These are phyloP conservation scores for Suhomyces panamericanus DNA, from an alignment of 1,139 yeast species.

Conservation along the genomic window DNA sequence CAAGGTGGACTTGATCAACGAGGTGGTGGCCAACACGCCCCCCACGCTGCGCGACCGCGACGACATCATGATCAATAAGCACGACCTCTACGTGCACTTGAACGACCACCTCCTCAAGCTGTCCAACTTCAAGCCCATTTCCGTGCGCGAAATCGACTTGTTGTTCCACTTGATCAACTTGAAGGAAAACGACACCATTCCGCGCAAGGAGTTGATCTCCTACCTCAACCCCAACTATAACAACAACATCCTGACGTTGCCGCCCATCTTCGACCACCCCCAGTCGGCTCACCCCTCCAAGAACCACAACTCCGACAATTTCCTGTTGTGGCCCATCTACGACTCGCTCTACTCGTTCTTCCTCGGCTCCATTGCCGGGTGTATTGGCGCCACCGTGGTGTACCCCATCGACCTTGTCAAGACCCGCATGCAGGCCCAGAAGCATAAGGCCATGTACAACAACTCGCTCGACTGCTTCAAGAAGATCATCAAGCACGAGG, in stretches of 20 bases:
- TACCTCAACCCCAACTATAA: slow-evolving; percentile 48
- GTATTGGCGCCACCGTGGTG: slow-evolving; percentile 97
- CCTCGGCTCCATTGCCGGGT: slow-evolving; percentile 94
- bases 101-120: slow-evolving; percentile 54
- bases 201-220: slow-evolving; percentile 54
- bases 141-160: slow-evolving; percentile 46
- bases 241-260: slow-evolving; percentile 37
- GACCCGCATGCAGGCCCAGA: slow-evolving; percentile 97
- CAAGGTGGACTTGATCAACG: slow-evolving; percentile 55
- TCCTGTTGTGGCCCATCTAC: slow-evolving; percentile 59
- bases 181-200: slow-evolving; percentile 43
- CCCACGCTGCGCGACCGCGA: slow-evolving; percentile 46
- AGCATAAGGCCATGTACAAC: slow-evolving; percentile 67
- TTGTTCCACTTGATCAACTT: slow-evolving; percentile 51
- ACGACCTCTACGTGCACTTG: slow-evolving; percentile 45
- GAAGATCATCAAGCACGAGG: slow-evolving; percentile 76
- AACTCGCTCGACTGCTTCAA: slow-evolving; percentile 85
- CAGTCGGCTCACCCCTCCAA: slow-evolving; percentile 28
- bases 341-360: slow-evolving; percentile 87
- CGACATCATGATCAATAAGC: slow-evolving; percentile 46
- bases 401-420: slow-evolving; percentile 96
- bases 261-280: slow-evolving; percentile 46
- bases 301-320: slow-evolving; percentile 36
- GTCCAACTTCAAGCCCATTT: slow-evolving; percentile 51
- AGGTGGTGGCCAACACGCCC: slow-evolving; percentile 59